Percentiles rank a stretch among this genome's conserved stretches.
Evolutionary conservation across 306 rosid genomes (phyloP).

Genomic region (Lathyrus aphaca): DNA sequence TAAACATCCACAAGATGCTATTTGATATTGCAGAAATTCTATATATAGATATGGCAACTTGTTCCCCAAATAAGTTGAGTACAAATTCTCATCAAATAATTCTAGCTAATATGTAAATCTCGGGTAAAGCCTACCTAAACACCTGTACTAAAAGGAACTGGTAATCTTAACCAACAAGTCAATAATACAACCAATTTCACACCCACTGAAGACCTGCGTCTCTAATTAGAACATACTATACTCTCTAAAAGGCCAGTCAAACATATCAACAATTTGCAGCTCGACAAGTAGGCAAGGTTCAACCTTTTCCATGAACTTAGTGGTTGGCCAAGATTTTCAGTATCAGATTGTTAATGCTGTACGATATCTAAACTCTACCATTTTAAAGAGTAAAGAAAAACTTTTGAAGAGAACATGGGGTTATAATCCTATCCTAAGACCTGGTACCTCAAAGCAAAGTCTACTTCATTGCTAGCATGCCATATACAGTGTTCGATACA

Average conservation of each 20-base stretch:
- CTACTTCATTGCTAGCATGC: slow-evolving; percentile 57
- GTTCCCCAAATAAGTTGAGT: slow-evolving; percentile 25
- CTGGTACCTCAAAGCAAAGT: slow-evolving; percentile 34
- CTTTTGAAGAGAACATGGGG: slow-evolving; percentile 26
- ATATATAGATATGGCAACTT: slow-evolving; percentile 36
- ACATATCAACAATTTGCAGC: slow-evolving; percentile 51
- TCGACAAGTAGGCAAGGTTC: slow-evolving; percentile 38
- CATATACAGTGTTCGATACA: slow-evolving; percentile 59
- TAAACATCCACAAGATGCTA: slow-evolving; percentile 3
- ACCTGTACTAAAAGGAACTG: slow-evolving; percentile 32
- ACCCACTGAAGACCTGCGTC: slow-evolving; percentile 31
- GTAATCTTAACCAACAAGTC: slow-evolving; percentile 34
- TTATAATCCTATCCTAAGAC: slow-evolving; percentile 50
- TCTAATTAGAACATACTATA: slow-evolving; percentile 37
- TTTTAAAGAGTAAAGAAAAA: slow-evolving; percentile 38
- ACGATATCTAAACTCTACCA: slow-evolving; percentile 60
- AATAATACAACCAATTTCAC: slow-evolving; percentile 30
- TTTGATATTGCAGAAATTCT: slow-evolving; percentile 35
- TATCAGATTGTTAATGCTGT: slow-evolving; percentile 50
- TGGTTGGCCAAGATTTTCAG: slow-evolving; percentile 36
- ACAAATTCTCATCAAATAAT: slow-evolving; percentile 29
- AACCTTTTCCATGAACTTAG: slow-evolving; percentile 41
- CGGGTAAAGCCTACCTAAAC: slow-evolving; percentile 39
- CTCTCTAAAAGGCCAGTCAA: slow-evolving; percentile 39
- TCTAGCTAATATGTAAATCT: slow-evolving; percentile 25